These are phyloP conservation scores for Dillenia turbinata DNA, from an alignment of 164 flowering plant genomes.

Conservation along the genomic window DNA sequence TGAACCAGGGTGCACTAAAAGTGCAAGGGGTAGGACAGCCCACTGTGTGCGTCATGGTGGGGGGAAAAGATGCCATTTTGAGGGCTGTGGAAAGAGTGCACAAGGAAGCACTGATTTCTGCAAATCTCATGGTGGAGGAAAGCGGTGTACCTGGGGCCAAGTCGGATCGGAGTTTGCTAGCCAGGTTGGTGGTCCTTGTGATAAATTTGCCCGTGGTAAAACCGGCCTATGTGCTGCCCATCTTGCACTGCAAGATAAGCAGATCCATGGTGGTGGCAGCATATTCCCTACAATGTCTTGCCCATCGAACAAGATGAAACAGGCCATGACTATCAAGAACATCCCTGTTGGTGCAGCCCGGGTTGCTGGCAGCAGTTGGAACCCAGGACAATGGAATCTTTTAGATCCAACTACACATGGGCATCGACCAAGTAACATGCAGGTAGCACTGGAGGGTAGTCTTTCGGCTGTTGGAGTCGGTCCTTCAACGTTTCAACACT, in stretches of 20 bases:
- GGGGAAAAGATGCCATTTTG: constrained; percentile 80
- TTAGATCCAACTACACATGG: background rate
- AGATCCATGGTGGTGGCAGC: constrained; percentile 91
- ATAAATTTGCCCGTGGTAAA: constrained; percentile 81
- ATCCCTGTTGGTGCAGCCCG: constrained; percentile 38
- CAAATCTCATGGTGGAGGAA: constrained; percentile 96
- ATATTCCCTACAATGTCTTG: constrained; percentile 30
- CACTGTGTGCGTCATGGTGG: constrained; percentile 96
- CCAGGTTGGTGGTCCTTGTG: constrained; percentile 46
- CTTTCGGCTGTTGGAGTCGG: background rate
- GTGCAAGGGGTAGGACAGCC: constrained; percentile 88
- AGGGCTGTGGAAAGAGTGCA: constrained; percentile 84
- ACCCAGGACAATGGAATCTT: constrained; percentile 14
- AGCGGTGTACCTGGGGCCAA: constrained; percentile 86
- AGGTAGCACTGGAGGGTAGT: background rate
- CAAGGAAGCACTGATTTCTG: constrained; percentile 94
- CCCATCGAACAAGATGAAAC: constrained; percentile 29
- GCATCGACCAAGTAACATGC: background rate
- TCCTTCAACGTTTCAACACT: constrained; percentile 5
- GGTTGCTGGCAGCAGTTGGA: constrained; percentile 5
- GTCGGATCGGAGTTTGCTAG: constrained; percentile 51
- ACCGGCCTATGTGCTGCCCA: constrained; percentile 83
- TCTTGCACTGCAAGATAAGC: constrained; percentile 64
- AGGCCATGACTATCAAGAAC: constrained; percentile 24
- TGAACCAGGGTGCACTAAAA: constrained; percentile 75